phyloP scores from a whole-genome alignment of 495 filamentous ascomycete species.

The Neurospora sp. region DNA sequence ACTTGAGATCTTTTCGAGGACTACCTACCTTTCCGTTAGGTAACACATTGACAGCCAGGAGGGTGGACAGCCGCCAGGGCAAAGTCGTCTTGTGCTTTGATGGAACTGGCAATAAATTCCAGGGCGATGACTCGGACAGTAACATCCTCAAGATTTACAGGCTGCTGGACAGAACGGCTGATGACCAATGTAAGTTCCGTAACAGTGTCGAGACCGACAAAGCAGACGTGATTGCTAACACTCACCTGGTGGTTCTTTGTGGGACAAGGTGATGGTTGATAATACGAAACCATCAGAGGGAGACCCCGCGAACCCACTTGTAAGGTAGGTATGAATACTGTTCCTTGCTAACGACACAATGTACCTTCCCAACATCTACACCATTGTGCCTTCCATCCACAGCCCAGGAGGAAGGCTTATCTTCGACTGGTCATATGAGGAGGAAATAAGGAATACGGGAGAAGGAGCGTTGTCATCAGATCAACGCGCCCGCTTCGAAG shows the following conservation, averaged over 20 bases:
- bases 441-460: neutral
- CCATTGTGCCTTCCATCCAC: neutral
- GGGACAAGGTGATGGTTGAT: no score
- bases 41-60: neutral
- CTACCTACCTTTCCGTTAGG: neutral
- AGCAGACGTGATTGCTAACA: conserved; percentile 1
- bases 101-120: conserved; percentile 82
- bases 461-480: neutral
- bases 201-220: no score
- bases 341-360: no score
- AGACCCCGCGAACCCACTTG: no score
- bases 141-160: conserved; percentile 84
- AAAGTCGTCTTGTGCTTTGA: conserved; percentile 78
- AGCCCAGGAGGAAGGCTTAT: neutral
- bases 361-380: neutral
- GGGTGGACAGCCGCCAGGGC: neutral
- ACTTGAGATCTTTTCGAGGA: neutral
- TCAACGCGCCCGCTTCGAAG: neutral
- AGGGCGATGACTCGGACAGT: conserved; percentile 69
- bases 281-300: neutral
- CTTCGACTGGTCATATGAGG: neutral
- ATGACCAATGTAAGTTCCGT: conserved; percentile 37
- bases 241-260: neutral
- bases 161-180: conserved; percentile 46
- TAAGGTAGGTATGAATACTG: no score